A percentile compares a stretch with the other conserved stretches of the same genome.
phyloP scores from a whole-genome alignment of 2,329 filamentous ascomycete species.

The Laburnicola sp. region DNA sequence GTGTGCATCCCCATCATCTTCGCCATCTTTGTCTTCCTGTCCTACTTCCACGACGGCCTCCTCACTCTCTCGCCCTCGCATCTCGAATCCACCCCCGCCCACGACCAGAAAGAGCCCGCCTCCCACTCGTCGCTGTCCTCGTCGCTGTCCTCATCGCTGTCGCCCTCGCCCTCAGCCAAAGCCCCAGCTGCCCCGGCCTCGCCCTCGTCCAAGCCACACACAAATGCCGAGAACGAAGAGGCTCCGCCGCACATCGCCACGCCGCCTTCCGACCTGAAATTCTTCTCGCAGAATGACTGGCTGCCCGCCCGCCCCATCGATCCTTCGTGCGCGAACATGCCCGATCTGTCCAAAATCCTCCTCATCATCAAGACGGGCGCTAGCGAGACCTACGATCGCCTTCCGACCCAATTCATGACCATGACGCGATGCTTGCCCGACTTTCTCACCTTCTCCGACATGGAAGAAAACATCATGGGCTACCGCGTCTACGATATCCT shows the following conservation, averaged over 20 bases:
- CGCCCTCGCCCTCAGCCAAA: not conserved
- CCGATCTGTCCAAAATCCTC: constrained; percentile 6
- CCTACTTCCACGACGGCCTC: constrained; percentile 5
- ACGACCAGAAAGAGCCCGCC: not conserved
- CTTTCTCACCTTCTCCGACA: constrained; percentile 9
- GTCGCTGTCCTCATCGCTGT: not conserved
- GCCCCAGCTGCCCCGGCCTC: not conserved
- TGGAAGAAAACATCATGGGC: constrained; percentile 6
- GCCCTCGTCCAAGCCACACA: not conserved
- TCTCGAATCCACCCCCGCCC: not conserved
- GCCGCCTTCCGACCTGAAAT: not conserved
- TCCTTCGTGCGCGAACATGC: constrained; percentile 2
- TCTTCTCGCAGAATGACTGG: constrained; percentile 4
- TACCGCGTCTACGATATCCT: constrained; percentile 8
- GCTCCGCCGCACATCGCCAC: not conserved
- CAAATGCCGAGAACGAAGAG: constrained; percentile 5
- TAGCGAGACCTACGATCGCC: constrained; percentile 6
- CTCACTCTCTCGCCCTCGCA: constrained; percentile 3
- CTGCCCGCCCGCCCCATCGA: constrained; percentile 5
- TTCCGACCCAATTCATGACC: constrained; percentile 10
- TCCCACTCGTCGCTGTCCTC: too few relatives aligned
- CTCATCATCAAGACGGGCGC: constrained; percentile 13
- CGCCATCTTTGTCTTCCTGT: constrained; percentile 4
- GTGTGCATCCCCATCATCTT: constrained; percentile 8
- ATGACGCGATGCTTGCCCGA: constrained; percentile 8